Evolutionary conservation across 768 basidiomycete species (phyloP), one percentile per base, ranked within the genome.

Genomic region (Lactifluus hygrophoroides): DNA sequence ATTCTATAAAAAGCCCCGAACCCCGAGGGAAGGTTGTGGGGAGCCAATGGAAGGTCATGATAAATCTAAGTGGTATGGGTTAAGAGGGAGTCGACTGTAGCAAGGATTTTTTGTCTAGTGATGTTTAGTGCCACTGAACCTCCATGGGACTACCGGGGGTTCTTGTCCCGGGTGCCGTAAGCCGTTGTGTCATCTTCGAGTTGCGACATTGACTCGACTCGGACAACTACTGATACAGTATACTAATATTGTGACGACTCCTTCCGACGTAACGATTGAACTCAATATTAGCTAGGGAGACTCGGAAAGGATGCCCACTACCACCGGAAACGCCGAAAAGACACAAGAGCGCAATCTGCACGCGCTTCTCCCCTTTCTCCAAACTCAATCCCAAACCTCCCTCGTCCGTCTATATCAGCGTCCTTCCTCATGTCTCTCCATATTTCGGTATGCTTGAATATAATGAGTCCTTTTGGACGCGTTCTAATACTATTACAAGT

Each of bases 361-460:
- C 67, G 75, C 83, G 2, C 71, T 92, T 19, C 74, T 92, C 25
- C 83, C 88, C 0, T 94, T 93, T 72, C 75, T 95, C 27, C 85
- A 88, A 59, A 79, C 83, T 0, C 89, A 93, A 66, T 86, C 88
- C 0, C 87, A 90, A 69, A 84, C 78, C 58, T 83, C 85, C 11
- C 71, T 94, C 51, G 84, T 81, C 19, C 80, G 91, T 25, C 75
- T 96, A 50, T 96, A 94, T 68, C 82, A 86, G 66, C 79, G 82
- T 17, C 91, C 94, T 9, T 92, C 91, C 3, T 86, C 88, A 74
- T 93, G 92, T 72, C 80, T 96, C 51, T 86, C 90, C 25, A 85
- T 96, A 70, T 93, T 93, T 72, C 83, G 93, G 88, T 90, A 60
- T 62, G 76, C 42, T 7, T 16, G 23, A 34, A 38, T 42, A 23